A percentile compares a stretch with the other conserved stretches of the same genome.
These are phyloP conservation scores for Phycomyces blakesleeanus DNA, from an alignment of 192 early-diverging fungal species.

Conservation along the genomic window DNA sequence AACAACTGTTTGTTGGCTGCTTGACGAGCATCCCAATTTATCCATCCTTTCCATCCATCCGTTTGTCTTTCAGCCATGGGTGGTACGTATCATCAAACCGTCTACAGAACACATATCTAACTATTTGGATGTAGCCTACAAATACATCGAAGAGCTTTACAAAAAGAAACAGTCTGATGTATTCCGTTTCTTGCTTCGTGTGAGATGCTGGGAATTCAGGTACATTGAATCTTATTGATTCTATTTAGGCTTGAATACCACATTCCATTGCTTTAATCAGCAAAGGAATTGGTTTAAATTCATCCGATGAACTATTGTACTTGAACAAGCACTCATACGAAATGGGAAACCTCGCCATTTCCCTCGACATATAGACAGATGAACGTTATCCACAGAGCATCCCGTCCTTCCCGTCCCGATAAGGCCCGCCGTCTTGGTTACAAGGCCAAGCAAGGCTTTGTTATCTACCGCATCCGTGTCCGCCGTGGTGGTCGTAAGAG, in stretches of 20 bases:
- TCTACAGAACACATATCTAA: too few relatives aligned
- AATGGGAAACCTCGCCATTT: background rate
- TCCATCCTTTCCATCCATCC: background rate
- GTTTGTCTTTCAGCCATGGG: background rate
- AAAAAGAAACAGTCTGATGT: slow-evolving; percentile 99
- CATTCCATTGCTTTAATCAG: background rate
- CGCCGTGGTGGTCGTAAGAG: slow-evolving; percentile 99
- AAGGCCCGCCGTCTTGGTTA: slow-evolving; percentile 99
- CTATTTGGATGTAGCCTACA: slow-evolving; percentile 57
- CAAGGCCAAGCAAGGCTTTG: slow-evolving; percentile 99
- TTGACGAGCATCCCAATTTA: background rate
- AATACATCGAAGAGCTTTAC: slow-evolving; percentile 92
- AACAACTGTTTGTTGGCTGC: too few relatives aligned
- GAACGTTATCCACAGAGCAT: slow-evolving; percentile 98
- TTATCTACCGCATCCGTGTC: slow-evolving; percentile 98
- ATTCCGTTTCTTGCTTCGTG: slow-evolving; percentile 96
- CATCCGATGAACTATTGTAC: slow-evolving; percentile 24
- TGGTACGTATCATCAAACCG: background rate
- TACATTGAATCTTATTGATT: slow-evolving; percentile 27
- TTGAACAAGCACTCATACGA: slow-evolving; percentile 2
- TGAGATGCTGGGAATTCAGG: slow-evolving; percentile 97
- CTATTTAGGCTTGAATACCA: slow-evolving; percentile 19
- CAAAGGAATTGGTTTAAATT: slow-evolving; percentile 2
- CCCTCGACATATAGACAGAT: slow-evolving; percentile 70
- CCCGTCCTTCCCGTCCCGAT: slow-evolving; percentile 96